Base-by-base conservation (phyloP, 805 yeast genomes). In the Starmerella sirachaensis region DNA sequence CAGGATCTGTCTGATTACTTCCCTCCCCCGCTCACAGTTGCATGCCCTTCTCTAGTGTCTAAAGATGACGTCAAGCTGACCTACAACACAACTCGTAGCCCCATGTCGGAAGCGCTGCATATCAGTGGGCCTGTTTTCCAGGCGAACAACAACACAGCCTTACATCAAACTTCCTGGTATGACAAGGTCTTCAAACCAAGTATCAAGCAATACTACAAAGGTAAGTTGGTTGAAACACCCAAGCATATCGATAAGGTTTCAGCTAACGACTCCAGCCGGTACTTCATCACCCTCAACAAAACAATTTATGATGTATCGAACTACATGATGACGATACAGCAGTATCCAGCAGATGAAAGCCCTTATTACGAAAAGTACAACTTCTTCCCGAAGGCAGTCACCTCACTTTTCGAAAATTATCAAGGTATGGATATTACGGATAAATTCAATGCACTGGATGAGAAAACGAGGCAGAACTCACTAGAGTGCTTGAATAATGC, bases 1-100 rank as follows among this genome's bases (percentile, higher is more conserved):
- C 48, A 36, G 34, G 67, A 63, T 36, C 14, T 63, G 23, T 51
- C 60, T 11, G 57, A 53, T 33, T 63, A 63, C 45, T 63, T 63
- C 43, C 64, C 63, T 5, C 64, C 62, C 18, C 67, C 66, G 9
- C 46, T 63, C 13, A 49, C 61, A 8, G 53, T 55, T 2, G 65
- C 63, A 2, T 63, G 67, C 39, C 63, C 64, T 2, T 54, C 49
- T 6, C 50, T 63, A 14, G 67, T 63, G 2, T 40, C 48, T 1
- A 63, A 60, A 28, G 45, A 34, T 1, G 33, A 48, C 4, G 53
- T 63, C 11, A 33, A 41, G 40, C 47, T 63, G 29, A 32, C 42
- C 8, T 44, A 43, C 42, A 63, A 63, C 41, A 35, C 53, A 12
- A 59, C 65, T 0, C 29, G 41, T 5, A 45, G 49, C 22, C 46